phyloP scores from a whole-genome alignment of 345 rosid species.

The Eucalyptus pauciflora region DNA sequence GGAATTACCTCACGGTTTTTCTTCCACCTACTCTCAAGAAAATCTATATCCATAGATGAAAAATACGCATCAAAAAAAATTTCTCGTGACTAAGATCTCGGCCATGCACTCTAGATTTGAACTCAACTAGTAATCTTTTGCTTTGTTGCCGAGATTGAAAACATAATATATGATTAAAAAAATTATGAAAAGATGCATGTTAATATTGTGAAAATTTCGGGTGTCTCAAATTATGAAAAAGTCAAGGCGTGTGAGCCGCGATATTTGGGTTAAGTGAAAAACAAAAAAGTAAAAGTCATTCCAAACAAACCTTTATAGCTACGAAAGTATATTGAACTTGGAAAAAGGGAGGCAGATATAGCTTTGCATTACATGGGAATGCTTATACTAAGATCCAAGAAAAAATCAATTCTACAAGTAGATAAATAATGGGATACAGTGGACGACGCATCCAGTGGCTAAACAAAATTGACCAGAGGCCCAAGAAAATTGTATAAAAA shows the following conservation, averaged over 20 bases:
- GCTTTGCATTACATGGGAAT: background rate
- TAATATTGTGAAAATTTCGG: background rate
- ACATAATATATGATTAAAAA: background rate
- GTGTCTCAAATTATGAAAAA: background rate
- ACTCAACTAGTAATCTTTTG: background rate
- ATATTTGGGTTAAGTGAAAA: background rate
- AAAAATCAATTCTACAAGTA: background rate
- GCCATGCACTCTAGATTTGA: background rate
- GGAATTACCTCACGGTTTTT: background rate
- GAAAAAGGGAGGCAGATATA: background rate
- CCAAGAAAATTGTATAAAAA: background rate
- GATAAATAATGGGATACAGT: background rate
- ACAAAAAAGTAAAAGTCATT: background rate
- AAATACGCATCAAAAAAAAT: rapidly evolving
- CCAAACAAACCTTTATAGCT: background rate
- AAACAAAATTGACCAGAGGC: background rate
- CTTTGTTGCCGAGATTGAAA: background rate
- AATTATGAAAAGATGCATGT: background rate
- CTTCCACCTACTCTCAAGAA: background rate
- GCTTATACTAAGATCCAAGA: background rate
- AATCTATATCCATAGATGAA: background rate
- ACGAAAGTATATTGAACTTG: background rate
- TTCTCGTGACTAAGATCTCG: background rate
- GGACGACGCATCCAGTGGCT: background rate
- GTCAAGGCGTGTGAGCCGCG: rapidly evolving